Percentiles rank a stretch among this genome's conserved stretches.
phyloP scores from a whole-genome alignment of 2,329 filamentous ascomycete genomes.

The Aspergillus vadensis region DNA sequence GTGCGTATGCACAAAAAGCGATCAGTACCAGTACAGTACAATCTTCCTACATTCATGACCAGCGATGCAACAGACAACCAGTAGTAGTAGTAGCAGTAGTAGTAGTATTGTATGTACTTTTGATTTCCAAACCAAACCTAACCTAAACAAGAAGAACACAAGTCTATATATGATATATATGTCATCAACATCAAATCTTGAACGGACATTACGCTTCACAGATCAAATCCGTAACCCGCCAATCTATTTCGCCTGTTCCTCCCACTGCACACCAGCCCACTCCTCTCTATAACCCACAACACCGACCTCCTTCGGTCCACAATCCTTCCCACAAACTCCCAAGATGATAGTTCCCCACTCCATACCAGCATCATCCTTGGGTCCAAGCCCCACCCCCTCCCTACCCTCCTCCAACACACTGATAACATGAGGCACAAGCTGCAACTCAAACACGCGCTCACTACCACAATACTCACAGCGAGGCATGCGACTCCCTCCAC shows the following conservation, averaged over 20 bases:
- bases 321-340: slow-evolving; percentile 80
- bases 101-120: neutral
- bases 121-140: neutral
- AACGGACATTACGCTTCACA: slow-evolving; percentile 6
- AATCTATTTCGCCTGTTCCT: slow-evolving; percentile 58
- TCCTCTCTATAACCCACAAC: slow-evolving; percentile 83
- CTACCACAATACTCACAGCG: slow-evolving; percentile 75
- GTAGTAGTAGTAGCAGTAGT: too few species aligned
- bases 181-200: slow-evolving; percentile 23
- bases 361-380: slow-evolving; percentile 72
- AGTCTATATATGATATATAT: slow-evolving; percentile 11
- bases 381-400: slow-evolving; percentile 57
- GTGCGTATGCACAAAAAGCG: neutral
- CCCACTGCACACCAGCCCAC: slow-evolving; percentile 98
- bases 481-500: slow-evolving; percentile 59
- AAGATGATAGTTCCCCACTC: slow-evolving; percentile 95
- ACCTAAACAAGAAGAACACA: neutral
- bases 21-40: neutral
- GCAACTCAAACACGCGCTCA: slow-evolving; percentile 81
- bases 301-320: slow-evolving; percentile 63
- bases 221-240: neutral
- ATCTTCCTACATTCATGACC: neutral
- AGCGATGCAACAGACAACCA: neutral
- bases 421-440: slow-evolving; percentile 89
- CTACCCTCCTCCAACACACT: slow-evolving; percentile 79